Percentiles rank a stretch among this genome's conserved stretches.
Evolutionary conservation across 179 eudicot genomes (phyloP).

Genomic region (Camellia oleifera): DNA sequence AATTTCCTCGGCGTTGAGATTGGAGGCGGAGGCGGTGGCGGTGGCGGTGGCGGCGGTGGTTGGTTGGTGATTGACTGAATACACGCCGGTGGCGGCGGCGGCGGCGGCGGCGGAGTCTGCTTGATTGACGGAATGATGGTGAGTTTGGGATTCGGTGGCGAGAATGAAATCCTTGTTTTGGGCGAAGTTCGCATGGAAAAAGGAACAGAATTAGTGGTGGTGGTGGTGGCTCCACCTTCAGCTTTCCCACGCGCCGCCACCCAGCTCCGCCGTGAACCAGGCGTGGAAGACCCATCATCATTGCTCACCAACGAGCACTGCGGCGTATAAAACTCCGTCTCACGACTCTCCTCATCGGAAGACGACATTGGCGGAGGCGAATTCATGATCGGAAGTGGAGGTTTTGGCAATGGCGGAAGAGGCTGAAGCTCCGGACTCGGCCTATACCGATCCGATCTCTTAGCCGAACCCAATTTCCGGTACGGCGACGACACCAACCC

Average conservation of each 20-base stretch:
- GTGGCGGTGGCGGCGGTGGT: not conserved
- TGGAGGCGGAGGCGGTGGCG: conserved; percentile 29
- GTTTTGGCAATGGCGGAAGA: conserved; percentile 68
- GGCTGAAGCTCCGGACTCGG: conserved; percentile 98
- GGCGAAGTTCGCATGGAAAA: conserved; percentile 81
- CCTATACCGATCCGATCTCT: conserved; percentile 62
- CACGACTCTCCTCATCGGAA: conserved; percentile 63
- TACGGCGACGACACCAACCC: conserved; percentile 64
- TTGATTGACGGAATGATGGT: conserved; percentile 42
- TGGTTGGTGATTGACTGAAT: conserved; percentile 26
- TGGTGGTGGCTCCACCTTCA: conserved; percentile 15
- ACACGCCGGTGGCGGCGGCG: conserved; percentile 41
- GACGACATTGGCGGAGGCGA: conserved; percentile 72
- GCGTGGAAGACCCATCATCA: conserved; percentile 55
- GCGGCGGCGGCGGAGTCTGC: conserved; percentile 34
- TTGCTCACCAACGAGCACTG: conserved; percentile 63
- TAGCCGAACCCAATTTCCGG: conserved; percentile 49
- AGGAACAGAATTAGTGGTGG: conserved; percentile 30
- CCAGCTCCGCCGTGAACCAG: conserved; percentile 29
- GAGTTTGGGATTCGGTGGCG: no score
- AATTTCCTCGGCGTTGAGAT: conserved; percentile 26
- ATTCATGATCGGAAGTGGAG: conserved; percentile 33
- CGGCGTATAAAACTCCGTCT: conserved; percentile 67
- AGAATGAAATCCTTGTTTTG: conserved; percentile 43
- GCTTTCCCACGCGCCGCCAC: conserved; percentile 16